Evolutionary conservation across 805 yeast species (phyloP), one percentile per base, ranked within the genome.

Genomic region (Metschnikowia corniflorae): DNA sequence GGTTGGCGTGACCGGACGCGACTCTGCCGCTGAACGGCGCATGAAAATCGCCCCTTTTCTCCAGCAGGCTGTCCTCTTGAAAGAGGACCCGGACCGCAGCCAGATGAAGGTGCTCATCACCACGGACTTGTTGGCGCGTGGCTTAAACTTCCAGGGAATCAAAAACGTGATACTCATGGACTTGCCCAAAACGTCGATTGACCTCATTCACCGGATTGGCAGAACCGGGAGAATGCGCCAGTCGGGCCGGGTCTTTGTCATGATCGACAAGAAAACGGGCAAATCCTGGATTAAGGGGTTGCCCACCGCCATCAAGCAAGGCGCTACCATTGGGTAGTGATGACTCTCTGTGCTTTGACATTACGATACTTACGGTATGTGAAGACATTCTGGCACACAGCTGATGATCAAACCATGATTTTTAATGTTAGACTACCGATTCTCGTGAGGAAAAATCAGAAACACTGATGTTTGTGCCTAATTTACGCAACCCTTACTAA

Each of bases 181-280:
- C 54, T 77, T 88, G 29, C 98, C 98, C 5, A 73, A 75, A 35
- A 80, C 83, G 12, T 77, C 96, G 0, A 80, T 86, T 14, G 97
- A 91, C 60, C 67, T 91, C 42, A 78, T 91, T 15, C 97, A 91
- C 57, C 70, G 98, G 43, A 82, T 86, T 1, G 98, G 98, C 1
- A 76, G 98, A 62, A 91, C 97, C 0, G 97, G 96, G 3, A 68
- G 98, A 57, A 81, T 89, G 84, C 85, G 83, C 29, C 87, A 82
- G 53, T 71, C 82, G 24, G 98, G 98, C 10, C 73, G 96, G 43
- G 96, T 86, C 2, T 82, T 87, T 44, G 66, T 93, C 52, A 77
- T 91, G 34, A 81, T 82, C 18, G 82, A 80, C 43, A 79, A 80
- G 44, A 82, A 78, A 43, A 60, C 70, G 32, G 70, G 75, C n/a